phyloP scores from a whole-genome alignment of 139 green algal species.

The Zygnema cylindricum region DNA sequence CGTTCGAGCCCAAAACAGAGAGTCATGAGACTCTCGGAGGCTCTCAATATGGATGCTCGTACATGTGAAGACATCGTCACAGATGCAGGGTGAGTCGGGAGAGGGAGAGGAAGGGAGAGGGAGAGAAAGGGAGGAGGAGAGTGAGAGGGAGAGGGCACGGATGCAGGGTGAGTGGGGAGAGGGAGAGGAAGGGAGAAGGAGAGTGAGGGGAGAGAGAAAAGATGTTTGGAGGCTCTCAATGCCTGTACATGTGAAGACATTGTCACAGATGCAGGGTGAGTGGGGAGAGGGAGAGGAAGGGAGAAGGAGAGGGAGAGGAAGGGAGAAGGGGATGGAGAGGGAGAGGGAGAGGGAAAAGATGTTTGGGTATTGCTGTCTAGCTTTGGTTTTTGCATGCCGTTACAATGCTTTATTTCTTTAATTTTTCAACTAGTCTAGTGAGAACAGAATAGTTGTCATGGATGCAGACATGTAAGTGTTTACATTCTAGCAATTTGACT shows the following conservation, averaged over 20 bases:
- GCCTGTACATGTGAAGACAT: slow-evolving; percentile 55
- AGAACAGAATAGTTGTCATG: too few species aligned
- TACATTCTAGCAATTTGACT: too few species aligned
- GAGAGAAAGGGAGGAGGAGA: not conserved
- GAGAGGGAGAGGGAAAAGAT: not conserved
- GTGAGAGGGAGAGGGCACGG: not conserved
- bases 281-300: not conserved
- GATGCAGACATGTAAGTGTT: too few species aligned
- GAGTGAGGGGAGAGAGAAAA: not conserved
- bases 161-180: slow-evolving; percentile 55
- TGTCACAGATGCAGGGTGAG: slow-evolving; percentile 56
- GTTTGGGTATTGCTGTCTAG: not conserved
- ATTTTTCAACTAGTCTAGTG: slow-evolving; percentile 17
- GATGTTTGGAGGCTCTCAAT: slow-evolving; percentile 2
- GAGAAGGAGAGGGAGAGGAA: not conserved
- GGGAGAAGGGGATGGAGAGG: not conserved
- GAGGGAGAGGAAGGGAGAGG: not conserved
- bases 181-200: not conserved
- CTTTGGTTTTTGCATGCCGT: slow-evolving; percentile 15
- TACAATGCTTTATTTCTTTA: slow-evolving; percentile 9
- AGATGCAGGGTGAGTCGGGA: slow-evolving; percentile 55
- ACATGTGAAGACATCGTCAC: slow-evolving; percentile 58
- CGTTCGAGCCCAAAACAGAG: not conserved
- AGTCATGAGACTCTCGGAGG: not conserved
- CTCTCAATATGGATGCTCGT: slow-evolving; percentile 31